These are phyloP conservation scores for Phialemoniopsis sp. DNA, from an alignment of 2,329 filamentous ascomycete species.

Conservation along the genomic window DNA sequence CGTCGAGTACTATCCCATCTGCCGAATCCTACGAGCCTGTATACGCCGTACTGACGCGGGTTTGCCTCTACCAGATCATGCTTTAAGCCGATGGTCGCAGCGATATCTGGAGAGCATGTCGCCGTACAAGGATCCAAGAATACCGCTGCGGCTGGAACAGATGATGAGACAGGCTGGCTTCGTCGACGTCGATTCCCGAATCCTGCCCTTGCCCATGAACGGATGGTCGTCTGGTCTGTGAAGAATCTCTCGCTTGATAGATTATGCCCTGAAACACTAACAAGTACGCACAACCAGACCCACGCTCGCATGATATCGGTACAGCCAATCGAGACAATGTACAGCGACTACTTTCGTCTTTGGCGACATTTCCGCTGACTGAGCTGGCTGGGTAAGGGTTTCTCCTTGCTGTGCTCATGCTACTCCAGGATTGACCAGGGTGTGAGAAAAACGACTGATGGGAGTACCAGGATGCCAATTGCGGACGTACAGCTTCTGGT, in stretches of 20 bases:
- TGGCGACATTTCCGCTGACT: slow-evolving; percentile 54
- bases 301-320: slow-evolving; percentile 49
- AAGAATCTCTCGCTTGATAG: not conserved
- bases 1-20: slow-evolving; percentile 41
- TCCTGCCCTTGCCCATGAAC: slow-evolving; percentile 66
- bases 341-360: slow-evolving; percentile 47
- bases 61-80: slow-evolving; percentile 43
- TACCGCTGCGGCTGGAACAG: slow-evolving; percentile 54
- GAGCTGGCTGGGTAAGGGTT: slow-evolving; percentile 38
- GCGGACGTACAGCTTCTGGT: slow-evolving; percentile 55
- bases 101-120: slow-evolving; percentile 59
- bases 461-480: slow-evolving; percentile 43
- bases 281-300: slow-evolving; percentile 28
- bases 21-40: not conserved
- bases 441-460: slow-evolving; percentile 4
- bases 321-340: slow-evolving; percentile 49
- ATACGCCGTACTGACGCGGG: not conserved
- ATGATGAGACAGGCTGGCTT: slow-evolving; percentile 62
- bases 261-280: slow-evolving; percentile 6
- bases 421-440: not conserved
- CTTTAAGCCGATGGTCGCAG: slow-evolving; percentile 64
- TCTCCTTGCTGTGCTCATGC: too few relatives aligned
- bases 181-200: slow-evolving; percentile 59
- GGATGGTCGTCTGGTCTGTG: slow-evolving; percentile 62
- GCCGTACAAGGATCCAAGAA: slow-evolving; percentile 62